Evolutionary conservation across 1,284 basidiomycete species (phyloP).

Genomic region (Ganoderma multipileum): DNA sequence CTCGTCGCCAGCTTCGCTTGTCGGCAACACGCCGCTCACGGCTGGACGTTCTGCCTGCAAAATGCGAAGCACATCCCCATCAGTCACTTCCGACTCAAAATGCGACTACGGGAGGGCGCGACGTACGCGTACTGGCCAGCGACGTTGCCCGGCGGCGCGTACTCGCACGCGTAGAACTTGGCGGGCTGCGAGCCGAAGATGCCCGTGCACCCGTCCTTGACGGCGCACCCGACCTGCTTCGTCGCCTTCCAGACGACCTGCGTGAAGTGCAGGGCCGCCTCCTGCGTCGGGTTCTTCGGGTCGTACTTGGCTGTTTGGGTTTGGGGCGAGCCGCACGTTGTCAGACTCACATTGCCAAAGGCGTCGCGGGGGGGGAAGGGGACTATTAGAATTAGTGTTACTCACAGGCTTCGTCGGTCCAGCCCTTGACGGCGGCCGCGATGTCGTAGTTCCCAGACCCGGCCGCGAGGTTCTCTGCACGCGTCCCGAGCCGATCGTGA

Average conservation of each 20-base stretch:
- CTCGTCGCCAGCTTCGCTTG: no score
- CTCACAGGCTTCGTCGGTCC: not conserved
- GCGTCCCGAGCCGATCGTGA: no score
- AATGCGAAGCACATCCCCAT: not conserved
- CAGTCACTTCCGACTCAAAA: not conserved
- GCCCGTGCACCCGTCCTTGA: slow-evolving; percentile 51
- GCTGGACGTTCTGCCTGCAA: not conserved
- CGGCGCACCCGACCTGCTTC: slow-evolving; percentile 68
- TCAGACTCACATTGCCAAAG: no score
- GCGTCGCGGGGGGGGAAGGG: no score
- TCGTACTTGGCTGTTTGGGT: slow-evolving; percentile 56
- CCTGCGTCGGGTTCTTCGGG: slow-evolving; percentile 55
- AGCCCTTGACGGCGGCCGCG: not conserved
- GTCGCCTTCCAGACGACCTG: slow-evolving; percentile 75
- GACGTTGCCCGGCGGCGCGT: slow-evolving; percentile 35
- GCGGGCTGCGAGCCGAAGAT: slow-evolving; percentile 58
- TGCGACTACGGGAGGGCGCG: no score
- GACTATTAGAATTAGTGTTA: not conserved
- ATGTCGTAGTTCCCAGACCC: not conserved
- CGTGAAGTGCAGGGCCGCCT: slow-evolving; percentile 64
- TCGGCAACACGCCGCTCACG: no score
- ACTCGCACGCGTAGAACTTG: slow-evolving; percentile 74
- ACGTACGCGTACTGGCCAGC: not conserved
- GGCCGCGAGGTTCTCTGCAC: slow-evolving; percentile 64
- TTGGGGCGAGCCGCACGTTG: no score